Percentiles rank a stretch among this genome's conserved stretches.
These are phyloP conservation scores for Podospora pseudoanserina DNA, from an alignment of 495 filamentous ascomycete species.

Conservation along the genomic window DNA sequence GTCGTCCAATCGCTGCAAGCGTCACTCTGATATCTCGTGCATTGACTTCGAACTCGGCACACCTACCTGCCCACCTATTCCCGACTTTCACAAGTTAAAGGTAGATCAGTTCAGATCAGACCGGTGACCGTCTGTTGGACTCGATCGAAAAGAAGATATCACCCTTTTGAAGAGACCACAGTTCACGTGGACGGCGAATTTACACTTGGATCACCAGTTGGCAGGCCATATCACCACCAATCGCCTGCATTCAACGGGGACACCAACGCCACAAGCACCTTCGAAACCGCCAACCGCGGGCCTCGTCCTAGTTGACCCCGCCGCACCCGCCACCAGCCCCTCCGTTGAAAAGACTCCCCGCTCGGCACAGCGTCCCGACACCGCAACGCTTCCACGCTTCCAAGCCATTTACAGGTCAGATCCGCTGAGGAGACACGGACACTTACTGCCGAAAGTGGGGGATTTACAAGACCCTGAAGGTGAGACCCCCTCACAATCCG, in stretches of 20 bases:
- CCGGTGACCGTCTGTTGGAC: neutral
- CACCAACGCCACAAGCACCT: slow-evolving; percentile 13
- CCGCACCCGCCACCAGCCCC: slow-evolving; percentile 19
- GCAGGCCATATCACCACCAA: slow-evolving; percentile 16
- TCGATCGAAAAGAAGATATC: neutral
- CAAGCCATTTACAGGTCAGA: neutral
- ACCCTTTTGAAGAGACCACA: neutral
- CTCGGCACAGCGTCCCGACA: slow-evolving; percentile 14
- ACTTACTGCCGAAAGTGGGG: slow-evolving; percentile 1
- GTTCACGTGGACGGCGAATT: slow-evolving; percentile 28
- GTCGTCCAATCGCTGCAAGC: slow-evolving; percentile 8
- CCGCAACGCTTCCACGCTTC: slow-evolving; percentile 4
- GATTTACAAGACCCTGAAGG: slow-evolving; percentile 7
- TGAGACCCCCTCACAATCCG: slow-evolving; percentile 8
- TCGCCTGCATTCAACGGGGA: slow-evolving; percentile 12
- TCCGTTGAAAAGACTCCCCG: slow-evolving; percentile 13
- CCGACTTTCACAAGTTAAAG: neutral
- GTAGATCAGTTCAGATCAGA: neutral
- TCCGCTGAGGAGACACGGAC: neutral
- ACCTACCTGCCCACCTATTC: neutral
- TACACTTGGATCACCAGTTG: slow-evolving; percentile 28
- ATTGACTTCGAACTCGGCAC: slow-evolving; percentile 13
- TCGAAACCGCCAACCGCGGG: slow-evolving; percentile 11
- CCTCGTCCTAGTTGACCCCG: slow-evolving; percentile 13
- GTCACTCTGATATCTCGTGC: slow-evolving; percentile 11